These are phyloP conservation scores for Chlorella sp. DNA, from an alignment of 139 green algal genomes.

Conservation along the genomic window DNA sequence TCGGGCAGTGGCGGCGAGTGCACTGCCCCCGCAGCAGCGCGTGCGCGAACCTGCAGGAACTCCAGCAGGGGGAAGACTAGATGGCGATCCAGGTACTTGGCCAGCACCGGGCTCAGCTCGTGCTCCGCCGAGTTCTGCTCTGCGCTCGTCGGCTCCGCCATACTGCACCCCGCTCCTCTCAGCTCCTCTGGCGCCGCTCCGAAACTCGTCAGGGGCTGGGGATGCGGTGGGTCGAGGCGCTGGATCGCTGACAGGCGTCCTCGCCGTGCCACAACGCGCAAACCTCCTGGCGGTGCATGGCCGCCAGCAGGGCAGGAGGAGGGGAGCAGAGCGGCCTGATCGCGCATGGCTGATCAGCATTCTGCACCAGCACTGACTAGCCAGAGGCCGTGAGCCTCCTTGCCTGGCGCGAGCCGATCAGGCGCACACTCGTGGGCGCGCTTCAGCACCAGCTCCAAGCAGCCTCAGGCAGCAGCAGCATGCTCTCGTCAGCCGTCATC, in stretches of 20 bases:
- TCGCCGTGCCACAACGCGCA: background rate
- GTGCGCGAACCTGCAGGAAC: slow-evolving; percentile 81
- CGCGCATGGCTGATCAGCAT: too few species aligned
- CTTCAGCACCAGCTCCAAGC: too few species aligned
- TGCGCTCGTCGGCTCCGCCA: background rate
- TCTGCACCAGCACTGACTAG: too few species aligned
- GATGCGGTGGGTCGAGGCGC: background rate
- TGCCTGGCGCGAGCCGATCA: too few species aligned
- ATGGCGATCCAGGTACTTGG: slow-evolving; percentile 81
- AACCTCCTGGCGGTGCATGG: too few species aligned
- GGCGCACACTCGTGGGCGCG: too few species aligned
- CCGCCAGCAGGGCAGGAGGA: too few species aligned
- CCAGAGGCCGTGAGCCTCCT: too few species aligned
- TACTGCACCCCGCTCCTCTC: background rate
- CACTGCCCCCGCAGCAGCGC: too few species aligned
- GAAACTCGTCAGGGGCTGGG: too few species aligned
- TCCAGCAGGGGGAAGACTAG: slow-evolving; percentile 95
- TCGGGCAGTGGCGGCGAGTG: too few species aligned
- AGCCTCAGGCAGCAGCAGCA: background rate
- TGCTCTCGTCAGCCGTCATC: slow-evolving; percentile 8
- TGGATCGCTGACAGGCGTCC: background rate
- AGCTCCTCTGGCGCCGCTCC: background rate
- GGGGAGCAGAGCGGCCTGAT: too few species aligned
- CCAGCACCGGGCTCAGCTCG: slow-evolving; percentile 65
- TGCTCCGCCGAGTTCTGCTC: background rate